Evolutionary conservation across 129 eudicot species (phyloP).

Genomic region (Artemisia argyi): DNA sequence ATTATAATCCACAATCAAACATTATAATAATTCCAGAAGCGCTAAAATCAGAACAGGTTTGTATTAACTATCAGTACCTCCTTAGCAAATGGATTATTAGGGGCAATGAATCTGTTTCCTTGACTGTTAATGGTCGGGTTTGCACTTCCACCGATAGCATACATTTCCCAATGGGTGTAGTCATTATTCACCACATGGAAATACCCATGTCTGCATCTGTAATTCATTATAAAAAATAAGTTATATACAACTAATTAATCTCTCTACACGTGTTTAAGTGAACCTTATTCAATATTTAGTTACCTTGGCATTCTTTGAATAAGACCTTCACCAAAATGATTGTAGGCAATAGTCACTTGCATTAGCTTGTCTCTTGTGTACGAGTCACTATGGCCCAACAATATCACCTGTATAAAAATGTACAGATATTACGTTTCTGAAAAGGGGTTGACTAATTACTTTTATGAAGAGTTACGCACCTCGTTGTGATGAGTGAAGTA

Average conservation of each 20-base stretch:
- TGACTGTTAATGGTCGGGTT: constrained; percentile 90
- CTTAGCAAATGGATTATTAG: constrained; percentile 76
- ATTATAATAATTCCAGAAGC: no score
- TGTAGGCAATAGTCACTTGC: constrained; percentile 95
- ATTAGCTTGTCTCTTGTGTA: constrained; percentile 76
- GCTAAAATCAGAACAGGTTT: neutral
- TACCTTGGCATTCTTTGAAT: constrained; percentile 98
- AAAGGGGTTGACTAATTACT: neutral
- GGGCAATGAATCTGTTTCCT: constrained; percentile 89
- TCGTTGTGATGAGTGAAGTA: constrained; percentile 87
- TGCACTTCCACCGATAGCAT: constrained; percentile 97
- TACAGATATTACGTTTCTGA: neutral
- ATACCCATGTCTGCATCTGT: constrained; percentile 95
- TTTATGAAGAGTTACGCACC: constrained; percentile 37
- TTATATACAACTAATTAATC: neutral
- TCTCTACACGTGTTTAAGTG: neutral
- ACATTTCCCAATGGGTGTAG: constrained; percentile 99
- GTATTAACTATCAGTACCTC: constrained; percentile 45
- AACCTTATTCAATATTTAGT: constrained; percentile 19
- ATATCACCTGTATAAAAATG: constrained; percentile 65
- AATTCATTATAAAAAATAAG: constrained; percentile 14
- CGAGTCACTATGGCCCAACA: constrained; percentile 88
- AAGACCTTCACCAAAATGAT: constrained; percentile 93
- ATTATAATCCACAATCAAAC: neutral
- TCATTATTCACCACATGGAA: constrained; percentile 98